Base-by-base conservation (phyloP, 2,329 filamentous ascomycete species). In the Neonectria coccinea region DNA sequence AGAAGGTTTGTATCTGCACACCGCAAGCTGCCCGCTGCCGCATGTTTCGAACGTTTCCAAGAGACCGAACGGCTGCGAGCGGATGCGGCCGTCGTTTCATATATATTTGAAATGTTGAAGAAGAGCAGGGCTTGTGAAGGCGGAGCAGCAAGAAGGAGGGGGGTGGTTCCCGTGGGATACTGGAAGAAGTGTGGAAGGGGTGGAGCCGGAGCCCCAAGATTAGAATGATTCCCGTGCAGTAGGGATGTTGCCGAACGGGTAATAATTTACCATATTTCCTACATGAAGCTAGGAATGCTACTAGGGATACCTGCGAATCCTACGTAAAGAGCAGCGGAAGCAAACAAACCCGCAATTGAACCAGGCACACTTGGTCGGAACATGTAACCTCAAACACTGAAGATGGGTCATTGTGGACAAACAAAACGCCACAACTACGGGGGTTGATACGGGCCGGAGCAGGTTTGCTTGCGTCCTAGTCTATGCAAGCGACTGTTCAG, bases 81-180 rank as follows among this genome's bases (percentile, higher is more conserved):
- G 59, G 59, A 56, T 61, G 67, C 44, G 59, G 64, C 66, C 68
- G 59, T 64, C 67, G 71, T 73, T 73, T 73, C 71, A 70, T 54
- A 63, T 64, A 62, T 52, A 58, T 45, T 56, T 60, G 53, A 58
- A 64, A 62, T 69, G 53, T 62, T 58, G 64, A 66, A 52, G 53
- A 64, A 59, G 55, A 66, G 50, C 63, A 70, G 68, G 60, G 63
- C 68, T 64, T 51, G 39, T 39, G 59, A 64, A 29, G 52, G 62
- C 45, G 62, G 57, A 61, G 62, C 31, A 51, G 9, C 11, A 51
- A 42, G 45, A 8, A 18, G 16, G 27, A n/a, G 12, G 42, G 20
- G 22, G 59, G 25, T 25, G 25, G 25, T 25, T 6, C 25, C 4
- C 41, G 58, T 71, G 67, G 69, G 58, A 66, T 52, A 64, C 47